Conservation (phyloP, 73 alveolate species). For the Paraurostyla sp. region DNA sequence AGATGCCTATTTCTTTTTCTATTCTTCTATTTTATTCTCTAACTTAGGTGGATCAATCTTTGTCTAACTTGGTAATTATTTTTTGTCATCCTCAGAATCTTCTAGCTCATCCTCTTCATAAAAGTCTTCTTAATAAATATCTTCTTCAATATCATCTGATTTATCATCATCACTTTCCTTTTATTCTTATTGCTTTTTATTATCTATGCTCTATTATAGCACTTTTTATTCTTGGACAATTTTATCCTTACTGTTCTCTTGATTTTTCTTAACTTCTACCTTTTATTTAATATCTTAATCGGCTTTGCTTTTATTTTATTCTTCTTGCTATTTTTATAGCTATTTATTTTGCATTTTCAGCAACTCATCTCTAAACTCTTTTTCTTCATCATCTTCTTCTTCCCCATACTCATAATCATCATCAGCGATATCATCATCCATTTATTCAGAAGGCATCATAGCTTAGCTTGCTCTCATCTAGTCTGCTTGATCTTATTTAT, state of each 20-base stretch:
- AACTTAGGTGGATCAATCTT: too few species aligned
- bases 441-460: slow-evolving; percentile 33
- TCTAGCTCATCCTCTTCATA: not conserved
- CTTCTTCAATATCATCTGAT: not conserved
- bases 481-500: not conserved
- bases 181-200: not conserved
- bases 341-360: not conserved
- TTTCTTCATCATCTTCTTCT: slow-evolving; percentile 12
- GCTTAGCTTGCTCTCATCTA: not conserved
- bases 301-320: too few species aligned
- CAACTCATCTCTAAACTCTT: slow-evolving; percentile 13
- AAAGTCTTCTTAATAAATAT: not conserved
- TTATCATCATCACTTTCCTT: not conserved
- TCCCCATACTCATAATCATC: not conserved
- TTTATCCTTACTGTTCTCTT: too few species aligned
- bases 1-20: too few species aligned
- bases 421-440: slow-evolving; percentile 26
- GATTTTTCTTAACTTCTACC: too few species aligned
- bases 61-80: not conserved
- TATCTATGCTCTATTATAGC: too few species aligned
- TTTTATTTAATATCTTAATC: too few species aligned
- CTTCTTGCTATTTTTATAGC: not conserved
- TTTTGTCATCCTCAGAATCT: not conserved
- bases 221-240: too few species aligned
- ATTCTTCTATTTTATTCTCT: not conserved